Conservation (phyloP, 768 basidiomycete species). For the Tylopilus intermedius region DNA sequence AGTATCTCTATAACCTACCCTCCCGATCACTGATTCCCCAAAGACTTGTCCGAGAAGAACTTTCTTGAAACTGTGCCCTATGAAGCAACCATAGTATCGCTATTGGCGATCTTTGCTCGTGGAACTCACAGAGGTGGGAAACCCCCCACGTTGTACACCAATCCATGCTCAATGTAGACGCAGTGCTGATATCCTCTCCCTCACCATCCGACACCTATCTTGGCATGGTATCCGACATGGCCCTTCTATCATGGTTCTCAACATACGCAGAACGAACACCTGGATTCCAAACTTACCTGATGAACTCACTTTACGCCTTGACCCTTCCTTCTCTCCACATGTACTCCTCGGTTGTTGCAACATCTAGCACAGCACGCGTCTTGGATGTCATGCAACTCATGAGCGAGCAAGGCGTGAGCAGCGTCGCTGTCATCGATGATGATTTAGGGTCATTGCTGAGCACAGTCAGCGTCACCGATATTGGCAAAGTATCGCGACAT, state of each 20-base stretch:
- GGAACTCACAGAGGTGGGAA: conserved; percentile 67
- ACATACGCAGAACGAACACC: conserved; percentile 43
- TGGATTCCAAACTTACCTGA: conserved; percentile 36
- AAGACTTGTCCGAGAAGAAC: conserved; percentile 85
- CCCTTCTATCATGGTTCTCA: conserved; percentile 66
- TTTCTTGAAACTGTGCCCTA: conserved; percentile 60
- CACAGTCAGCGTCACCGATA: conserved; percentile 78
- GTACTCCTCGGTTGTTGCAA: conserved; percentile 57
- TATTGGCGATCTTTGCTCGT: conserved; percentile 61
- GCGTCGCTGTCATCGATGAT: conserved; percentile 71
- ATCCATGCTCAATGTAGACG: not conserved
- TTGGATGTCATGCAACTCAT: conserved; percentile 81
- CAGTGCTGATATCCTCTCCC: conserved; percentile 54
- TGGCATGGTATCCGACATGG: conserved; percentile 73
- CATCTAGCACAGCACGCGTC: conserved; percentile 56
- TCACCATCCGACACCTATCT: conserved; percentile 44
- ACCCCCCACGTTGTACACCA: not conserved
- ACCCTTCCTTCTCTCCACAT: conserved; percentile 63
- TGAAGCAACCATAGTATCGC: conserved; percentile 56
- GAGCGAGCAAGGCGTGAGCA: conserved; percentile 83
- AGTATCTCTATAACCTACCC: conserved; percentile 23
- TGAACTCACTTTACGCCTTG: conserved; percentile 51
- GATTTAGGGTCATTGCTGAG: conserved; percentile 59
- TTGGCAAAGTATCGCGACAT: conserved; percentile 54
- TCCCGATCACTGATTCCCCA: not conserved